These are phyloP conservation scores for Hypericum androsaemum DNA, from an alignment of 345 rosid species.

Conservation along the genomic window DNA sequence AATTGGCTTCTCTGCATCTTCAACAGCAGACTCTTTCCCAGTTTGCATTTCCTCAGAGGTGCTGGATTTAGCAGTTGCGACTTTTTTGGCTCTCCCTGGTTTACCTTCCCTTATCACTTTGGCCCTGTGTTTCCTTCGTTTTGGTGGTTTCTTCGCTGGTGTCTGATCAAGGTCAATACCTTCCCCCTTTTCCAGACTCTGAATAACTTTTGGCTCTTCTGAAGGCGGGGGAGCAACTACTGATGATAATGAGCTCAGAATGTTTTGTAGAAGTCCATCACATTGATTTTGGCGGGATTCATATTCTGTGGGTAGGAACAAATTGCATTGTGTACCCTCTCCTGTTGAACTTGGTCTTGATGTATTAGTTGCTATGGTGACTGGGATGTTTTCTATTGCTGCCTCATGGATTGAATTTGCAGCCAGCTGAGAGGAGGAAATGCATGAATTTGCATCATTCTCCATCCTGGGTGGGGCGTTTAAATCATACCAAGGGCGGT, in stretches of 20 bases:
- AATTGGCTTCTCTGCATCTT: background rate
- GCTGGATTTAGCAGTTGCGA: slow-evolving; percentile 25
- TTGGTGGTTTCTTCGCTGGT: slow-evolving; percentile 55
- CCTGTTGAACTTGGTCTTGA: slow-evolving; percentile 15
- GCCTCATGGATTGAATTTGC: slow-evolving; percentile 27
- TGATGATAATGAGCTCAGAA: slow-evolving; percentile 31
- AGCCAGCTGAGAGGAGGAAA: slow-evolving; percentile 22
- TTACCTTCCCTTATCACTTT: slow-evolving; percentile 62
- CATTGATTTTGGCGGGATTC: slow-evolving; percentile 19
- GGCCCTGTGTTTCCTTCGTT: slow-evolving; percentile 72
- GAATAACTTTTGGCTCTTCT: slow-evolving; percentile 25
- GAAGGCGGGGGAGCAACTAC: slow-evolving; percentile 22
- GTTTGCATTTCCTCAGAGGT: slow-evolving; percentile 26
- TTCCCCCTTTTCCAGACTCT: slow-evolving; percentile 15
- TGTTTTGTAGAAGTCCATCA: slow-evolving; percentile 28
- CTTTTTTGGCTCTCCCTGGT: slow-evolving; percentile 36
- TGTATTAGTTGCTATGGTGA: slow-evolving; percentile 3
- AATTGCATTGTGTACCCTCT: slow-evolving; percentile 20
- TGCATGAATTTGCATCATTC: slow-evolving; percentile 22
- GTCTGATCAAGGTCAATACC: slow-evolving; percentile 64
- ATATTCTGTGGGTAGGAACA: slow-evolving; percentile 13
- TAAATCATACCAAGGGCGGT: slow-evolving; percentile 27
- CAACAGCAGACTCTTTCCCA: slow-evolving; percentile 4
- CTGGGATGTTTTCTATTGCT: slow-evolving; percentile 17
- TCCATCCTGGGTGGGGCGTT: slow-evolving; percentile 42